Percentiles rank a stretch among this genome's conserved stretches.
phyloP scores from a whole-genome alignment of 2,329 filamentous ascomycete genomes.

The Huntiella bhutanensis region DNA sequence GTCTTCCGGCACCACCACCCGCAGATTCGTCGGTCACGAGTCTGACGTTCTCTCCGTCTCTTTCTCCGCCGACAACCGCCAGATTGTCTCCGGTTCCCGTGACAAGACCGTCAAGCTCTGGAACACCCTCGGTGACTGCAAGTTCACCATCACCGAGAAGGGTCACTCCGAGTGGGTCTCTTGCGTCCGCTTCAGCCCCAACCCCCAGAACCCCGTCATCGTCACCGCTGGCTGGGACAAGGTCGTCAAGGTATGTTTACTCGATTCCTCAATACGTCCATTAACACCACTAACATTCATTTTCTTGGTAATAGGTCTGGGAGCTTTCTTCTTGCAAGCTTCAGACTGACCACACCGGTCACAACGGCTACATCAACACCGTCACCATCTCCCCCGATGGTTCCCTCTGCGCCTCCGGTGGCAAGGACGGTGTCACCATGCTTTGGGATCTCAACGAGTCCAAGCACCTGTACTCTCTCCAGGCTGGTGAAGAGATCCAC shows the following conservation, averaged over 20 bases:
- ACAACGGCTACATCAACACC: constrained; percentile 99
- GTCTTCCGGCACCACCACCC: constrained; percentile 87
- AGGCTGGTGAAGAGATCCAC: constrained; percentile 98
- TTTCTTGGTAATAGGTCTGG: constrained; percentile 56
- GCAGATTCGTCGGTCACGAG: constrained; percentile 96
- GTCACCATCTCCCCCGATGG: constrained; percentile 99
- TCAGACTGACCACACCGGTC: constrained; percentile 99
- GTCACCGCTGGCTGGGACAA: constrained; percentile 98
- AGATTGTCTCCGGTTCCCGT: constrained; percentile 97
- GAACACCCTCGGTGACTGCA: constrained; percentile 99
- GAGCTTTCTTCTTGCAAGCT: constrained; percentile 98
- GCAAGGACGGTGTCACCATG: constrained; percentile 99
- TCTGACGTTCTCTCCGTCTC: constrained; percentile 99
- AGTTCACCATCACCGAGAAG: constrained; percentile 99
- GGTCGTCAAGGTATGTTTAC: constrained; percentile 84
- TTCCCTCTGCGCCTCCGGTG: constrained; percentile 95
- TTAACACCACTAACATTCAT: not conserved
- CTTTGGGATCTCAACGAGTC: constrained; percentile 99
- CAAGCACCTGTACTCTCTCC: constrained; percentile 99
- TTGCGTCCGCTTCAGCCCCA: constrained; percentile 98
- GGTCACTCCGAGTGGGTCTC: constrained; percentile 99
- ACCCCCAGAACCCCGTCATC: constrained; percentile 99
- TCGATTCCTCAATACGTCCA: not conserved
- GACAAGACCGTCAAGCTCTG: constrained; percentile 99
- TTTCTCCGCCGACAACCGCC: constrained; percentile 99